Evolutionary conservation across 1,139 yeast species (phyloP).

Genomic region (Saccharomyces hybrid): DNA sequence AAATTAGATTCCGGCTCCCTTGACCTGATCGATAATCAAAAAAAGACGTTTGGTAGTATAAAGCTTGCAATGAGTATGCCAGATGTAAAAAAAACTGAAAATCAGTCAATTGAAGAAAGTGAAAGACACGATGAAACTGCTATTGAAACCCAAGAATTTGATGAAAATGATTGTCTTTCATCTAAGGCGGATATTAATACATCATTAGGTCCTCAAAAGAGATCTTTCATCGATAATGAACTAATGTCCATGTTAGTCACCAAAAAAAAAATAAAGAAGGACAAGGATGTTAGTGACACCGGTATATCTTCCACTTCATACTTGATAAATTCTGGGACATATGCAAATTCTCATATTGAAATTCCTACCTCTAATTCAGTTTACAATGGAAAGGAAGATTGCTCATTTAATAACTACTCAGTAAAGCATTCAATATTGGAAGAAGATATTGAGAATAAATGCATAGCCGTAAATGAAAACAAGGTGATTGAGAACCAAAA

Average conservation of each 20-base stretch:
- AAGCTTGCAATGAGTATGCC: constrained; percentile 1
- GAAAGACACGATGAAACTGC: neutral
- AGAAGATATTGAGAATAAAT: neutral
- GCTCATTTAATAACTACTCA: neutral
- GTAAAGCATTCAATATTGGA: neutral
- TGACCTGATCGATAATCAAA: constrained; percentile 12
- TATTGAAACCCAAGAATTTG: neutral
- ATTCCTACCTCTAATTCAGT: neutral
- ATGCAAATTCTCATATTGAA: neutral
- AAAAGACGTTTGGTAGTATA: constrained; percentile 7
- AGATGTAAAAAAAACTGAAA: neutral
- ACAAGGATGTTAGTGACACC: neutral
- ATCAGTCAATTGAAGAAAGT: neutral
- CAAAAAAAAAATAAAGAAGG: constrained; percentile 7
- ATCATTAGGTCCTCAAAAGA: constrained; percentile 16
- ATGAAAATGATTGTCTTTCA: neutral
- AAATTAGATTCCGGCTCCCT: constrained; percentile 4
- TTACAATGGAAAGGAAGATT: neutral
- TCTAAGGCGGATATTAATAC: constrained; percentile 5
- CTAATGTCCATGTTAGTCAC: constrained; percentile 12
- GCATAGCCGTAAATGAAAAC: constrained; percentile 13
- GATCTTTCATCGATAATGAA: constrained; percentile 21
- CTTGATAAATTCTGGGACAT: neutral
- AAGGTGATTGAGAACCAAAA: constrained; percentile 9
- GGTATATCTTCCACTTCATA: neutral